Evolutionary conservation across 2,329 filamentous ascomycete genomes (phyloP), one percentile per base, ranked within the genome.

Genomic region (Harringtonia aguacate): DNA sequence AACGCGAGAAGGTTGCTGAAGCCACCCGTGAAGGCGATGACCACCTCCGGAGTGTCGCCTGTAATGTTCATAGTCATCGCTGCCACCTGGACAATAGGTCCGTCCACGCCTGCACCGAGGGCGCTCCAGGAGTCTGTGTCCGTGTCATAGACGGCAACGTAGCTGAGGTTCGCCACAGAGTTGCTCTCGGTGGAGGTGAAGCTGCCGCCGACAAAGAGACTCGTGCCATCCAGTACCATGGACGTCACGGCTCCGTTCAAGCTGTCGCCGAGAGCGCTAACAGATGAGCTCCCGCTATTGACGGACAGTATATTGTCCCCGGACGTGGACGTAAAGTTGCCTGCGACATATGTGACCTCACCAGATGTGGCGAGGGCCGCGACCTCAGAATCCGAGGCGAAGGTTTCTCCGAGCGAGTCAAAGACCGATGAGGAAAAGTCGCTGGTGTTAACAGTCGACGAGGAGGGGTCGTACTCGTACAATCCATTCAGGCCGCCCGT

Each of bases 401-500:
- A 81, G 45, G 72, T 75, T 29, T 76, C 77, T 17, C 86, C 87
- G 30, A 90, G 82, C 54, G 75, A 72, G 61, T 94, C 82, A 57
- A 95, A 80, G 15, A 79, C 72, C 2, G 88, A 95, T 22, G 73
- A 72, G 14, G 77, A 70, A 46, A 94, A 79, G 51, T 86, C 67
- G 21, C 68, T 73, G 1, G 71, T 70, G 50, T 78, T 70, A 29
- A 84, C 66, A 0, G 70, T 68, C 13, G 70, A 67, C 46, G 72
- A 58, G 17, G 69, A 72, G 0, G 89, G 86, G 53, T 94, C 75
- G 58, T 86, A 95, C 56, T 97, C 92, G 58, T 85, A 97, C 2
- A 98, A 67, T 9, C 88, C 88, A 57, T 95, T 95, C 43, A 98
- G 67, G 4, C 85, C 86, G 41, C 84, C 85, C 38, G 81, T 85